These are phyloP conservation scores for Nicotiana otophora DNA, from an alignment of 257 asterid genomes.

Conservation along the genomic window DNA sequence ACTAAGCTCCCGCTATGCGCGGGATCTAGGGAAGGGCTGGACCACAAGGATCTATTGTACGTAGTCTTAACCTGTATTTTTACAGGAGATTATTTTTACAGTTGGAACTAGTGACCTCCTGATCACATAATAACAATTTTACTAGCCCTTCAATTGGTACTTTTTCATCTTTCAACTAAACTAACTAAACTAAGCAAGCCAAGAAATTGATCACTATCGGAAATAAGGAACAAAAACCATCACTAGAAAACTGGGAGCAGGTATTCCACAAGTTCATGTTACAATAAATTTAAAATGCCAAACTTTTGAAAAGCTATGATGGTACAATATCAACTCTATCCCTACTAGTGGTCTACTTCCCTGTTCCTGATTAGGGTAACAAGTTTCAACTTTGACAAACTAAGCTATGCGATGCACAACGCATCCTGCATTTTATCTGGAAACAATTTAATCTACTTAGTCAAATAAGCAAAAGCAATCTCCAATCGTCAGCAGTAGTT, in stretches of 20 bases:
- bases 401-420: background rate
- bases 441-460: background rate
- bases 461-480: background rate
- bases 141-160: no score
- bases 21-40: accelerated
- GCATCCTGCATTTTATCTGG: background rate
- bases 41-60: no score
- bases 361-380: background rate
- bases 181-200: background rate
- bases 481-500: background rate
- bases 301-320: background rate
- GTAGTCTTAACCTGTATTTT: no score
- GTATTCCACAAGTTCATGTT: background rate
- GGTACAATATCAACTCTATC: background rate
- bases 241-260: background rate
- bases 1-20: no score
- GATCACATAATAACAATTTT: no score
- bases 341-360: background rate
- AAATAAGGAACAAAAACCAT: background rate
- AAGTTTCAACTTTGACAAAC: background rate
- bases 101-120: accelerated
- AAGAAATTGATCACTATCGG: background rate
- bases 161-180: background rate
- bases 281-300: background rate
- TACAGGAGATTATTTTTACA: no score